A percentile compares a stretch with the other conserved stretches of the same genome.
phyloP scores from a whole-genome alignment of 805 yeast species.

The Saccharomyces kudriavzevii region DNA sequence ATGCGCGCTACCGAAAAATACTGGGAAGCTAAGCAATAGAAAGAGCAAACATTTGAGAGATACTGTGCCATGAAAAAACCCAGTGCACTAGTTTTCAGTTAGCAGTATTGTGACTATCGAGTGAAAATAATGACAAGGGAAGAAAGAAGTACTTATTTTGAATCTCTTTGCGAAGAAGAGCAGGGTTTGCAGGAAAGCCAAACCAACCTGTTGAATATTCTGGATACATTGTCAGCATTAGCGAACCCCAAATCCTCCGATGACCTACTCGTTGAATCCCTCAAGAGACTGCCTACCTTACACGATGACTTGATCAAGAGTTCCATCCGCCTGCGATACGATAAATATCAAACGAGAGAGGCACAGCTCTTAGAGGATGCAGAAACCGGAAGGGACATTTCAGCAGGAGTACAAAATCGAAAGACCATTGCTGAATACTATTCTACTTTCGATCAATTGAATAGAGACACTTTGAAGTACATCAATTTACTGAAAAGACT shows the following conservation, averaged over 20 bases:
- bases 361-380: constrained; percentile 6
- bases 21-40: background rate
- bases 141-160: constrained; percentile 15
- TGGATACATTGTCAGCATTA: constrained; percentile 10
- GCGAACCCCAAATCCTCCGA: constrained; percentile 12
- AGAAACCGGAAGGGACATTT: background rate
- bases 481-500: constrained; percentile 20
- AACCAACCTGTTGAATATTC: constrained; percentile 9
- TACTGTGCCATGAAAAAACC: background rate
- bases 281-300: constrained; percentile 10
- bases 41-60: background rate
- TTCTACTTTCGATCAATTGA: constrained; percentile 11
- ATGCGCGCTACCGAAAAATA: background rate
- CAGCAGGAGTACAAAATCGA: background rate
- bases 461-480: constrained; percentile 17
- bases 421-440: constrained; percentile 8
- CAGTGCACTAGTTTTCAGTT: background rate
- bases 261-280: constrained; percentile 7
- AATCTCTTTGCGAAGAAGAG: constrained; percentile 22
- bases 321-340: constrained; percentile 15
- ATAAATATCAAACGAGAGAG: constrained; percentile 18
- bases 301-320: constrained; percentile 9
- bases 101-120: background rate
- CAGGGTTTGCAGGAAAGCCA: constrained; percentile 16
- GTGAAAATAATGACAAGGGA: background rate